Evolutionary conservation across 78 protist species (phyloP).

Genomic region (Emiliania huxleyi): DNA sequence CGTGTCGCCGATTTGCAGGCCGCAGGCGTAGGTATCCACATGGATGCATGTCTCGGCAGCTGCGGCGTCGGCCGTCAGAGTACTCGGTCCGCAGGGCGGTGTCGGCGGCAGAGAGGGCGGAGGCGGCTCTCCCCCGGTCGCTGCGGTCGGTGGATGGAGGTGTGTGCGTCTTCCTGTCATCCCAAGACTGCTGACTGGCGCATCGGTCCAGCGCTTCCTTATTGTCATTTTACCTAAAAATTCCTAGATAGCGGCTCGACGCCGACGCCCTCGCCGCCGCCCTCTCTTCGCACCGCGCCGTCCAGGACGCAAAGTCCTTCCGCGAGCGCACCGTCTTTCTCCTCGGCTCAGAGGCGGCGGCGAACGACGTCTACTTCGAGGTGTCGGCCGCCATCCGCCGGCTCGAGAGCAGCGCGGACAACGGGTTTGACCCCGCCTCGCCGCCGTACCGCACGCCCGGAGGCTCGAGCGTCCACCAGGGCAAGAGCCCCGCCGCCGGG

Average conservation of each 20-base stretch:
- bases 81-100: too few species aligned
- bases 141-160: background rate
- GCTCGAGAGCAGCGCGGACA: background rate
- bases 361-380: background rate
- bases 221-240: too few species aligned
- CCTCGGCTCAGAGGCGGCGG: background rate
- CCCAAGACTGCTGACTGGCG: too few species aligned
- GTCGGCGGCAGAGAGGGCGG: too few species aligned
- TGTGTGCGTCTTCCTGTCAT: too few species aligned
- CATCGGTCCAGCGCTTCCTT: too few species aligned
- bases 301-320: background rate
- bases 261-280: background rate
- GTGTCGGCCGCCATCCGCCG: background rate
- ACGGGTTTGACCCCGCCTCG: background rate
- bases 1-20: too few species aligned
- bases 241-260: background rate
- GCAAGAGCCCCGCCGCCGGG: background rate
- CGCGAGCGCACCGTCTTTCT: constrained; percentile 9
- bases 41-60: too few species aligned
- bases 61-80: too few species aligned
- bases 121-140: too few species aligned
- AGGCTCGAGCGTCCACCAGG: background rate
- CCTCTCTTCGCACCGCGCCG: background rate
- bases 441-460: background rate
- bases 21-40: too few species aligned